Conservation (phyloP, 192 early-diverging fungal species). For the Spinellus fusiger region DNA sequence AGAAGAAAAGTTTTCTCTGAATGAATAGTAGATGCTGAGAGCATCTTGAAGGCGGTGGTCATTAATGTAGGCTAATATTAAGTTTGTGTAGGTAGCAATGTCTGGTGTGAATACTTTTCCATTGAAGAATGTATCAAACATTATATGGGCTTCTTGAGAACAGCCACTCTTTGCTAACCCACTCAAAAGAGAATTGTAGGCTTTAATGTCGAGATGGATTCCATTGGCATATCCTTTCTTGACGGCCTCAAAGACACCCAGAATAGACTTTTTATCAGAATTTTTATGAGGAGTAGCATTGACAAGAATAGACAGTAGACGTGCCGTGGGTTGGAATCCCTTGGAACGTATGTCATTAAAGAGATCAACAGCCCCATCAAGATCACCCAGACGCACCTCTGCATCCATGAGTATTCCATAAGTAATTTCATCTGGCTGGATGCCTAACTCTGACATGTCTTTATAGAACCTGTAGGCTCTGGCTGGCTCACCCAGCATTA, state of each 20-base stretch:
- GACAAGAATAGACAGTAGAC: conserved; percentile 15
- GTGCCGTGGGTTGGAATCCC: conserved; percentile 12
- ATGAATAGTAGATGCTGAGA: conserved; percentile 19
- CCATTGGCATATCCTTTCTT: neutral
- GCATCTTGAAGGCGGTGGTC: conserved; percentile 12
- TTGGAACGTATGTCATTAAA: conserved; percentile 15
- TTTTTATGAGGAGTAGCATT: conserved; percentile 11
- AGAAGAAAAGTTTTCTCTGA: no score
- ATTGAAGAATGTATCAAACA: conserved; percentile 24
- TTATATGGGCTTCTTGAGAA: conserved; percentile 17
- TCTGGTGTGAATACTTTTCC: conserved; percentile 1
- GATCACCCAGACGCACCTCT: conserved; percentile 9
- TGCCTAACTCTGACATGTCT: conserved; percentile 14
- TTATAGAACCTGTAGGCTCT: conserved; percentile 23
- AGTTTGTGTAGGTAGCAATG: conserved; percentile 19
- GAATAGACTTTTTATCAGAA: neutral
- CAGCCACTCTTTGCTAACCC: conserved; percentile 14
- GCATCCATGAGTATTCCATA: conserved; percentile 31
- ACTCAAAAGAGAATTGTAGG: conserved; percentile 23
- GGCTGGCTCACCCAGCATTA: conserved; percentile 2
- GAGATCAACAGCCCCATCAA: conserved; percentile 11
- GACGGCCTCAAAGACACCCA: neutral
- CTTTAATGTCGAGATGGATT: conserved; percentile 3
- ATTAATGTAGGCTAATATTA: conserved; percentile 27
- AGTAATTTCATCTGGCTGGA: conserved; percentile 24